These are phyloP conservation scores for Diplodia sapinea DNA, from an alignment of 2,329 filamentous ascomycete species.

Conservation along the genomic window DNA sequence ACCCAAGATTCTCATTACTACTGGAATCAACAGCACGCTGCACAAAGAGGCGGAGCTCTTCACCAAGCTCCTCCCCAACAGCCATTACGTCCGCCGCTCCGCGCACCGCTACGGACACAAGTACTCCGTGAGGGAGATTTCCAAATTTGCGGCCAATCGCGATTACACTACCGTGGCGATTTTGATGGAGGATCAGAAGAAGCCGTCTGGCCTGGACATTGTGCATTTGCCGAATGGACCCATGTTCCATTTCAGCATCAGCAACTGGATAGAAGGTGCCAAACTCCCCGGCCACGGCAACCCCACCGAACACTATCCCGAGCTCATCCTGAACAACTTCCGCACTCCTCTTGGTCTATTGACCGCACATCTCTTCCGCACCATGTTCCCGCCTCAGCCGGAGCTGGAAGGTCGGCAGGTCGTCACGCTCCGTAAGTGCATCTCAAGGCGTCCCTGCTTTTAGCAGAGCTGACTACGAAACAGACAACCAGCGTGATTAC, in stretches of 20 bases:
- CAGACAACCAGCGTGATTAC: conserved; percentile 89
- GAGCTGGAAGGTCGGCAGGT: conserved; percentile 88
- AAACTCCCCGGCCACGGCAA: conserved; percentile 90
- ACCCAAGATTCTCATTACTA: conserved; percentile 92
- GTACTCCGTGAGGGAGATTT: conserved; percentile 90
- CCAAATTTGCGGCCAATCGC: conserved; percentile 79
- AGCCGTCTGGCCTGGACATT: conserved; percentile 79
- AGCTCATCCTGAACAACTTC: conserved; percentile 92
- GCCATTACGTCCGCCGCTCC: conserved; percentile 81
- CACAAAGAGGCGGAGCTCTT: conserved; percentile 82
- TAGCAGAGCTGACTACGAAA: neutral
- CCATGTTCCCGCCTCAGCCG: conserved; percentile 78
- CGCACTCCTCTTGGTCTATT: conserved; percentile 88
- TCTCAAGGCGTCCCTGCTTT: neutral
- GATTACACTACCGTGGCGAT: conserved; percentile 85
- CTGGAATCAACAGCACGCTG: conserved; percentile 84
- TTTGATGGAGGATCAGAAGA: conserved; percentile 87
- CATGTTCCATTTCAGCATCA: conserved; percentile 90
- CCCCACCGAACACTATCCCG: conserved; percentile 86
- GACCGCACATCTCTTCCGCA: conserved; percentile 81
- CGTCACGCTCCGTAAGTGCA: conserved; percentile 68
- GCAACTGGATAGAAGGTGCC: conserved; percentile 88
- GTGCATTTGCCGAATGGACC: conserved; percentile 84
- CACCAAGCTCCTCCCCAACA: conserved; percentile 80
- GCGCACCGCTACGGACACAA: conserved; percentile 85